Percentiles rank a stretch among this genome's conserved stretches.
These are phyloP conservation scores for Nigrograna mackinnonii DNA, from an alignment of 2,329 filamentous ascomycete species.

Conservation along the genomic window DNA sequence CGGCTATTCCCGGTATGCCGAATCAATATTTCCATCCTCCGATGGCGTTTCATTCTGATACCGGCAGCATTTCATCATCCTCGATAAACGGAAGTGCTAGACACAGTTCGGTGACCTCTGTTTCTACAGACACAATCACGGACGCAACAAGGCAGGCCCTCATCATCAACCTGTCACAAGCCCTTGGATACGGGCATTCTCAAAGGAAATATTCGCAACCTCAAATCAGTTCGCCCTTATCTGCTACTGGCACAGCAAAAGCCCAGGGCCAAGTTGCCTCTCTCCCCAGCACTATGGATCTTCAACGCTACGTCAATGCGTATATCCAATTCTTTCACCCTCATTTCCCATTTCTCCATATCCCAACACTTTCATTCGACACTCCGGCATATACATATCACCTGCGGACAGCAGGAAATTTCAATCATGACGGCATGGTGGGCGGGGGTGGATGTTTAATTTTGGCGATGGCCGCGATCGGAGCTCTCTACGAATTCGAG, in stretches of 20 bases:
- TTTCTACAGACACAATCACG: conserved; percentile 67
- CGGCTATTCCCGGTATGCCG: conserved; percentile 67
- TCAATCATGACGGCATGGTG: conserved; percentile 58
- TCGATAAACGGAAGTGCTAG: conserved; percentile 70
- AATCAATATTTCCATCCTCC: conserved; percentile 66
- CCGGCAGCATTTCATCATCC: conserved; percentile 62
- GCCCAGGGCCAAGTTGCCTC: conserved; percentile 53
- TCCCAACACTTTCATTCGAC: conserved; percentile 90
- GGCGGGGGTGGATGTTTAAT: conserved; percentile 86
- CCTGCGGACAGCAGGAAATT: conserved; percentile 60
- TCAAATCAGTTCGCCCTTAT: conserved; percentile 57
- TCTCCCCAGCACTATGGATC: conserved; percentile 79
- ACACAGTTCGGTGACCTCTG: conserved; percentile 63
- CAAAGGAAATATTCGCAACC: conserved; percentile 65
- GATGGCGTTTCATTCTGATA: conserved; percentile 72
- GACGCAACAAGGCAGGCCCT: conserved; percentile 68
- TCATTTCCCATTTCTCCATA: conserved; percentile 91
- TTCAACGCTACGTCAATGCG: conserved; percentile 86
- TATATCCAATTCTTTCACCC: conserved; percentile 94
- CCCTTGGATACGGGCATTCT: conserved; percentile 55
- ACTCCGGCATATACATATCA: conserved; percentile 67
- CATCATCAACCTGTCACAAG: conserved; percentile 63
- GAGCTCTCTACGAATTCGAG: conserved; percentile 86
- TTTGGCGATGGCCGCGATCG: conserved; percentile 85
- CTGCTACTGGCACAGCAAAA: conserved; percentile 35